Percentiles rank a stretch among this genome's conserved stretches.
Conservation (phyloP, 371 early-diverging fungal species). For the Gilbertella persicaria region DNA sequence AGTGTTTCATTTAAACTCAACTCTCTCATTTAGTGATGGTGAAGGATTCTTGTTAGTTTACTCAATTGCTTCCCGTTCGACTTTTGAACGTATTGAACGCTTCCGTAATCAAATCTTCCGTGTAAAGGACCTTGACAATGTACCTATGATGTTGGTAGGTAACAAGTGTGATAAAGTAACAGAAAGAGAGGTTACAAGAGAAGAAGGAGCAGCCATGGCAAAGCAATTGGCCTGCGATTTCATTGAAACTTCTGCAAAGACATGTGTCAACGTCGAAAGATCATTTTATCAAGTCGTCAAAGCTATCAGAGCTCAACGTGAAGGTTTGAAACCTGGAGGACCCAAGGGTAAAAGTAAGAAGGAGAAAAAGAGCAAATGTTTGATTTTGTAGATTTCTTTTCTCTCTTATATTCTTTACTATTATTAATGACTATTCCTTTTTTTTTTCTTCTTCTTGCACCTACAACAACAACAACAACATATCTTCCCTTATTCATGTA, state of each 20-base stretch:
- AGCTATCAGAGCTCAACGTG: slow-evolving; percentile 57
- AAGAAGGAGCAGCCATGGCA: slow-evolving; percentile 78
- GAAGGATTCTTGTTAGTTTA: slow-evolving; percentile 90
- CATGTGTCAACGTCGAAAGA: slow-evolving; percentile 78
- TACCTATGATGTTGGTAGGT: slow-evolving; percentile 88
- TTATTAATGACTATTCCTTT: too few relatives aligned
- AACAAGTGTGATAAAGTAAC: slow-evolving; percentile 87
- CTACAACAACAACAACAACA: too few relatives aligned
- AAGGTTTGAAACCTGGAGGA: slow-evolving; percentile 27
- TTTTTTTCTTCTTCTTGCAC: too few relatives aligned
- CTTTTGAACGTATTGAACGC: slow-evolving; percentile 79
- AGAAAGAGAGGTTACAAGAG: slow-evolving; percentile 73
- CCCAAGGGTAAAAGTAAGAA: slow-evolving; percentile 33
- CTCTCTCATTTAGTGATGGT: slow-evolving; percentile 59
- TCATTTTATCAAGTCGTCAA: slow-evolving; percentile 63
- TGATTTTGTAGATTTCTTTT: slow-evolving; percentile 40
- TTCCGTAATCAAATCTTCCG: slow-evolving; percentile 82
- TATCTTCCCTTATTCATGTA: too few relatives aligned
- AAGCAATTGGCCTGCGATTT: slow-evolving; percentile 67
- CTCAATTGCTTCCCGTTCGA: slow-evolving; percentile 79
- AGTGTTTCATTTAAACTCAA: not conserved
- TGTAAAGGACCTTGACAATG: slow-evolving; percentile 79
- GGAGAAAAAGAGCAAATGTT: slow-evolving; percentile 41
- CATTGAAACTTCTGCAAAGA: slow-evolving; percentile 84
- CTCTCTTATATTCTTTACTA: too few relatives aligned